Evolutionary conservation across 1,284 basidiomycete species (phyloP).

Genomic region (Ustilago hordei): DNA sequence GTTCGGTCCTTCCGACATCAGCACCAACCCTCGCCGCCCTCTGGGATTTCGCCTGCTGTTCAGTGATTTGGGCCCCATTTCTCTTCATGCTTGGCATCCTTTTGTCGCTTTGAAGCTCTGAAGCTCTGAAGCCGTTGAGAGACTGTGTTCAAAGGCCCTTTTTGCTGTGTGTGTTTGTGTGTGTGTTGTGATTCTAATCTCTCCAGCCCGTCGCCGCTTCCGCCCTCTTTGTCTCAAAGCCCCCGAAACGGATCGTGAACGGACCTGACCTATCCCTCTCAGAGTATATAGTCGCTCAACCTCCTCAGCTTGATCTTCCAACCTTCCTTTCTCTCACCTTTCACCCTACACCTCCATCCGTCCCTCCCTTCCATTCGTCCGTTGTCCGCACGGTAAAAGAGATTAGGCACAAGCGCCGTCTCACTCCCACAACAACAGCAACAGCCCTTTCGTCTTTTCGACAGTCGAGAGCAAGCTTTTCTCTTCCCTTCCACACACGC

Average conservation of each 20-base stretch:
- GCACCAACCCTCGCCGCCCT: slow-evolving; percentile 5
- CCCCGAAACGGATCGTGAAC: not conserved
- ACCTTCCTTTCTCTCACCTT: slow-evolving; percentile 21
- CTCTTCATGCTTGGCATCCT: slow-evolving; percentile 15
- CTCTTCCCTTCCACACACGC: not conserved
- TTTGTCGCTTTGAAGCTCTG: not conserved
- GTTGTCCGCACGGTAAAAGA: slow-evolving; percentile 20
- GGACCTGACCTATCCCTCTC: not conserved
- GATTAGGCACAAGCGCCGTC: slow-evolving; percentile 49
- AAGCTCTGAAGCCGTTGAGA: not conserved
- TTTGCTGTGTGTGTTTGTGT: not conserved
- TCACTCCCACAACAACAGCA: slow-evolving; percentile 13
- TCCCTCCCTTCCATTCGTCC: slow-evolving; percentile 21
- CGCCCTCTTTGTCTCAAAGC: not conserved
- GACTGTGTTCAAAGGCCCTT: slow-evolving; percentile 3
- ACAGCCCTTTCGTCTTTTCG: slow-evolving; percentile 20
- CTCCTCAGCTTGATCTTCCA: slow-evolving; percentile 1
- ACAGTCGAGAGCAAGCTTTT: slow-evolving; percentile 31
- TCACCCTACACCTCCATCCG: slow-evolving; percentile 11
- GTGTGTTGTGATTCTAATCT: slow-evolving; percentile 5
- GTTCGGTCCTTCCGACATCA: slow-evolving; percentile 36
- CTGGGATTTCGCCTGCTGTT: slow-evolving; percentile 8
- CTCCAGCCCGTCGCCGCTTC: not conserved
- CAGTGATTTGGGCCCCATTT: slow-evolving; percentile 3
- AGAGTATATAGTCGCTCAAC: slow-evolving; percentile 38